Base-by-base conservation (phyloP, 2,329 filamentous ascomycete species). In the Rachicladosporium sp. region DNA sequence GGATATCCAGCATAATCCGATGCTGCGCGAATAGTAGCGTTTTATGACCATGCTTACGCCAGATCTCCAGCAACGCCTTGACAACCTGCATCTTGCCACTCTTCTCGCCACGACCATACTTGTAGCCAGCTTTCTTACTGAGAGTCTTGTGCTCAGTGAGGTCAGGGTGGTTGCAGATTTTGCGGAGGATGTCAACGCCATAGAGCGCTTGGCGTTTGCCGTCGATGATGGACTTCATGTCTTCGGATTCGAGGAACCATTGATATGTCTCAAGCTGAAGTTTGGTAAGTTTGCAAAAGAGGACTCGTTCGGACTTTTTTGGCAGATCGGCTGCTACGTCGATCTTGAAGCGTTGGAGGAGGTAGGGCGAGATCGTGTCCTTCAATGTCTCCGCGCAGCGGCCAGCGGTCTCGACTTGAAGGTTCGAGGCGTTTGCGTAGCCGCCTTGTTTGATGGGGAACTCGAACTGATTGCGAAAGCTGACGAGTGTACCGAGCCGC, bases 81-180 rank as follows among this genome's bases (percentile, higher is more conserved):
- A 94, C 82, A 2, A 98, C 85, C 55, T 93, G 84, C 80, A 98
- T 87, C 64, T 98, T 98, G 2, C 88, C 88, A 2, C 89, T 96
- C 51, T 88, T 82, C 35, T 71, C 73, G 0, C 78, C 73, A 46
- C 71, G 76, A 3, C 91, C 91, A 66, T 88, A 96, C 36, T 78
- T 71, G 50, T 89, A 88, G 9, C 73, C 76, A 1, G 70, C 55
- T 49, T 81, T 80, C 40, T 66, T 63, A 0, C 71, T 69, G 12
- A 73, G 49, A 1, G 67, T 63, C 50, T 73, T 74, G 50, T 78
- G 83, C 50, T 91, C 78, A 2, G 82, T 66, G 2, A 98, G 68
- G 62, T 98, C 91, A 0, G 93, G 91, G 53, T 98, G 93, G 47
- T 98, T 98, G 67, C 89, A 96, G 40, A 98, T 89, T 61, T 98